Percentiles rank a stretch among this genome's conserved stretches.
Evolutionary conservation across 768 basidiomycete species (phyloP).

Genomic region (Leccinum rimulosum): DNA sequence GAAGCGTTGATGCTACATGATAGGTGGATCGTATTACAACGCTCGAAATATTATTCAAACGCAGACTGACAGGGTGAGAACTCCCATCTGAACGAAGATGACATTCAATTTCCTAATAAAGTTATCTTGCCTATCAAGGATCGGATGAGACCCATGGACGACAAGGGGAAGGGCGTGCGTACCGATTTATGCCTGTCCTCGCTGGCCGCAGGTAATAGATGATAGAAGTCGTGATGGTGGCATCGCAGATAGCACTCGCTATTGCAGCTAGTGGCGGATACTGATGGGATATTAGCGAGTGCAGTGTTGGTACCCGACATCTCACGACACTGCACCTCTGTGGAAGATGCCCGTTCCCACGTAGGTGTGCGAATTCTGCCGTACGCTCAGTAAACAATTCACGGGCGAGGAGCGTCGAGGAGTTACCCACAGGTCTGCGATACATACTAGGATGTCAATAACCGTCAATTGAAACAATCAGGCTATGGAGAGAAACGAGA

Average conservation of each 20-base stretch:
- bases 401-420: not conserved
- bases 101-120: conserved; percentile 12
- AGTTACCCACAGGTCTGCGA: conserved; percentile 6
- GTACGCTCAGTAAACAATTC: not conserved
- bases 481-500: not conserved
- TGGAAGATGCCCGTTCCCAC: not conserved
- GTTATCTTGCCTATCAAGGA: not conserved
- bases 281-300: conserved; percentile 1
- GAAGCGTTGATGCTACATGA: conserved; percentile 8
- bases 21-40: not conserved
- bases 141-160: not conserved
- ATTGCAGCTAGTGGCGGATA: conserved; percentile 7
- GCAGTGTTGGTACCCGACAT: not conserved
- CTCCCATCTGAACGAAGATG: conserved; percentile 22
- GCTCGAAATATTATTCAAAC: not conserved
- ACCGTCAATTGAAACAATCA: not conserved
- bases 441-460: conserved; percentile 2
- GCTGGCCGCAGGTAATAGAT: conserved; percentile 14
- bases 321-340: conserved; percentile 2
- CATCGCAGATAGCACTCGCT: conserved; percentile 21
- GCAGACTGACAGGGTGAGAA: conserved; percentile 15
- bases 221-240: conserved; percentile 17
- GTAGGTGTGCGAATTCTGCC: conserved; percentile 13
- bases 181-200: conserved; percentile 14
- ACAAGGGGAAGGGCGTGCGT: not conserved